Conservation (phyloP, 371 early-diverging fungal species). For the Mortierella sp. region DNA sequence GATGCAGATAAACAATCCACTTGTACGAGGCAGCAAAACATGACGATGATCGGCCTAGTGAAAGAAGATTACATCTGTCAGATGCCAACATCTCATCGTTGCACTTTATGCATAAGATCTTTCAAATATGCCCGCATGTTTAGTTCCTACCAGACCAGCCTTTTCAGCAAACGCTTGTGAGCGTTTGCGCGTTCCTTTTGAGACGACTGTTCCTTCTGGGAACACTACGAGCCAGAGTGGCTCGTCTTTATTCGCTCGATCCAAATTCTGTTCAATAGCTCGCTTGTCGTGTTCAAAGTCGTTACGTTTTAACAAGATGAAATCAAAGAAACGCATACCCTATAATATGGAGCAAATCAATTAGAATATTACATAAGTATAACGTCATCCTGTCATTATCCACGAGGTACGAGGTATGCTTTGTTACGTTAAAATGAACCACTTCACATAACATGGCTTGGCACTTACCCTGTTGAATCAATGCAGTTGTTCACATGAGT, state of each 20-base stretch:
- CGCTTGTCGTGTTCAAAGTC: constrained; percentile 78
- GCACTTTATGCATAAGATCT: background rate
- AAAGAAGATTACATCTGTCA: background rate
- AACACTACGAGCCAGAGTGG: constrained; percentile 92
- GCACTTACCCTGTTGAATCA: constrained; percentile 13
- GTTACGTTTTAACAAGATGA: constrained; percentile 87
- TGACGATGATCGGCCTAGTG: constrained; percentile 67
- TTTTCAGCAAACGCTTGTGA: constrained; percentile 66
- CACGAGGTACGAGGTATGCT: too few species aligned
- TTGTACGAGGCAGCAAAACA: constrained; percentile 82
- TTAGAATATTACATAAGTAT: background rate
- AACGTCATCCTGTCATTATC: too few species aligned
- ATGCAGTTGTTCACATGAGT: too few species aligned
- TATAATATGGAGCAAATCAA: constrained; percentile 33
- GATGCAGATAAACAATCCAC: constrained; percentile 78
- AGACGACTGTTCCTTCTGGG: constrained; percentile 92
- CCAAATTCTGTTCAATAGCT: constrained; percentile 62
- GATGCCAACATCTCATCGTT: background rate
- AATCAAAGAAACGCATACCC: constrained; percentile 92
- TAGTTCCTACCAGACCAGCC: constrained; percentile 61
- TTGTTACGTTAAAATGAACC: background rate
- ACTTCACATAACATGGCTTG: background rate
- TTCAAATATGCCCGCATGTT: background rate
- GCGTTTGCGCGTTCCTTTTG: constrained; percentile 62
- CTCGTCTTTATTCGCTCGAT: constrained; percentile 52